Evolutionary conservation across 2,329 filamentous ascomycete species (phyloP), one percentile per base, ranked within the genome.

Genomic region (Epichloe brachyelytri): DNA sequence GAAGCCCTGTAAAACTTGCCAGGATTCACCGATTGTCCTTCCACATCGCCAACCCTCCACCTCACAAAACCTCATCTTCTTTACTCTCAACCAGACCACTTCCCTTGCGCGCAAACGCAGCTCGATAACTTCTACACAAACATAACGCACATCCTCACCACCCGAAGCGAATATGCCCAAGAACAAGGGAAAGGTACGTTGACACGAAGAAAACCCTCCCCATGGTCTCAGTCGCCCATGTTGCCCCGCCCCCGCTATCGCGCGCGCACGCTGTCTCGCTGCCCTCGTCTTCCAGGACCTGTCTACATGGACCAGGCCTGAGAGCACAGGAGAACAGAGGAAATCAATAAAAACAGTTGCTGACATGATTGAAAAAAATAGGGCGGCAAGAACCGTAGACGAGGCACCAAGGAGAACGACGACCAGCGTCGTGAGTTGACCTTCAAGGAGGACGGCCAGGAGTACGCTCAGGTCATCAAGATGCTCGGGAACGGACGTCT

Each of bases 381-480:
- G 88, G 91, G 91, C 72, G 91, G 91, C 76, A 97, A 97, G 81
- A 97, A 97, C 76, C 79, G 91, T 73, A 86, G 91, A 82, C 83
- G 93, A 76, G 91, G 91, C 75, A 97, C 96, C 85, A 95, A 95
- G 80, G 88, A 95, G 76, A 94, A 93, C 75, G 93, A 97, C 78
- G 95, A 96, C 68, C 90, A 96, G 77, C 96, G 96, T 80, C 90
- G 91, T 71, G 91, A 97, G 72, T 80, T 97, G 65, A 91, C 88
- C 65, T 97, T 97, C 83, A 96, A 96, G 76, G 93, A 97, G 71
- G 91, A 97, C 67, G 91, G 91, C 60, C 91, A 97, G 77, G 83
- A 71, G 57, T 71, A 71, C 56, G 68, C 68, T 49, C 68, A 70
- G 59, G 67, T 70, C 55, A 57, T 93, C 61, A 95, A 95, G 79